A percentile compares a stretch with the other conserved stretches of the same genome.
phyloP scores from a whole-genome alignment of 108 stramenopile species.

The Pseudonitzschia delicatissima region DNA sequence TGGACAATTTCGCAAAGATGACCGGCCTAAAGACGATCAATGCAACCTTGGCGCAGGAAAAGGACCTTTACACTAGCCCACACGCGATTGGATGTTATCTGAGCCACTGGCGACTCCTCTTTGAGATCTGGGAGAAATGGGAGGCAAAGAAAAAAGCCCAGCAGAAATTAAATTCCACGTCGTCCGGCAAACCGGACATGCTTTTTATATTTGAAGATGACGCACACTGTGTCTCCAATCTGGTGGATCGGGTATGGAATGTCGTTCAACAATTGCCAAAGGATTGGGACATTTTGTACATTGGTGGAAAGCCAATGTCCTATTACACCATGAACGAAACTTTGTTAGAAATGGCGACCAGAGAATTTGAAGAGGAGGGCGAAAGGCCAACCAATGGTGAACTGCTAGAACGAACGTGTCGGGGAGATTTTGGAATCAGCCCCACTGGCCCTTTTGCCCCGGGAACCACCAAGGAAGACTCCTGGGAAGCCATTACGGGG shows the following conservation, averaged over 20 bases:
- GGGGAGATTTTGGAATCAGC: slow-evolving; percentile 9
- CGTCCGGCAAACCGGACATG: not conserved
- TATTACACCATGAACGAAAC: slow-evolving; percentile 7
- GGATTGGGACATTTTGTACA: slow-evolving; percentile 16
- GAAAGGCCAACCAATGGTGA: not conserved
- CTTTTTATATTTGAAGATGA: slow-evolving; percentile 23
- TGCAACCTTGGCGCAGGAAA: not conserved
- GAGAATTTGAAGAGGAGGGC: not conserved
- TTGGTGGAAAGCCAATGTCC: slow-evolving; percentile 23
- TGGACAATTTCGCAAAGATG: not conserved
- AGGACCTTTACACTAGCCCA: not conserved
- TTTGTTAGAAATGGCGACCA: not conserved
- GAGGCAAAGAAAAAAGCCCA: not conserved
- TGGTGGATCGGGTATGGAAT: not conserved
- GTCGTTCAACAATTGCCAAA: not conserved
- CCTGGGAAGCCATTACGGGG: not conserved
- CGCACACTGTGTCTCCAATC: slow-evolving; percentile 3
- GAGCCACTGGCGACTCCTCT: slow-evolving; percentile 19
- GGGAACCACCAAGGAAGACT: too few species aligned
- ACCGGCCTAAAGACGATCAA: slow-evolving; percentile 8
- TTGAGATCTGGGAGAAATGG: slow-evolving; percentile 5
- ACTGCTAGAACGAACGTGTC: slow-evolving; percentile 4
- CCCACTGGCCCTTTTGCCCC: slow-evolving; percentile 9
- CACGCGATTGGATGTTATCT: slow-evolving; percentile 20
- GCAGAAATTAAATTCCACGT: not conserved